Evolutionary conservation across 441 rosid species (phyloP), one percentile per base, ranked within the genome.

Genomic region (Populus hybrid): DNA sequence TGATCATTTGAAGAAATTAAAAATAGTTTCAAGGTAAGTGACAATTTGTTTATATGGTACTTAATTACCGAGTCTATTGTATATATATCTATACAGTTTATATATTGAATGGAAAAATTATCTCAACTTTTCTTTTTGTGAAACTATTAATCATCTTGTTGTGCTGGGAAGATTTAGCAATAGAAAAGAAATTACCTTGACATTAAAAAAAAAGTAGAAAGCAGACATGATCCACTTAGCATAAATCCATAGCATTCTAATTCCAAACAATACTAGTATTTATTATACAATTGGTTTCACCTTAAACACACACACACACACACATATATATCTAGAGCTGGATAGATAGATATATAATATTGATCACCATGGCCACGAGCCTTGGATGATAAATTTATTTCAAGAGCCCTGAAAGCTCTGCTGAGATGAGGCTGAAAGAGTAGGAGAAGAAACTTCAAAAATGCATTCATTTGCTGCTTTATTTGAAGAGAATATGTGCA

Each of bases 361-460:
- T 18, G 63, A 20, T 57, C 67, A 2, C 11, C 28, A 21, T 20
- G 20, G 9, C 34, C 70, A 18, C 24, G 30, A 14, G 2, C 5
- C 34, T 59, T 59, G 10, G 10, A 8, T 38, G 20, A 36, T 21
- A 68, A 7, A 38, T 73, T 68, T 70, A 71, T 67, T 18, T 18
- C 6, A 53, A 34, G 70, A 77, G 74, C 72, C 23, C 79, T 24
- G 78, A 18, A 78, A 75, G 70, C 75, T 23, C 30, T 35, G 59
- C 0, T 65, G 68, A 66, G 42, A 57, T 21, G 82, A 10, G 8
- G 73, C 36, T 40, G 74, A 53, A 72, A 66, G n/a, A 21, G 26
- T 3, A 12, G 79, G 72, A 32, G 83, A 79, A 63, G 75, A 71
- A 65, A 69, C 75, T 32, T 78, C 81, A 71, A 82, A 80, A 73